Evolutionary conservation across 495 filamentous ascomycete species (phyloP), one percentile per base, ranked within the genome.

Genomic region (Aspergillus nidulans): DNA sequence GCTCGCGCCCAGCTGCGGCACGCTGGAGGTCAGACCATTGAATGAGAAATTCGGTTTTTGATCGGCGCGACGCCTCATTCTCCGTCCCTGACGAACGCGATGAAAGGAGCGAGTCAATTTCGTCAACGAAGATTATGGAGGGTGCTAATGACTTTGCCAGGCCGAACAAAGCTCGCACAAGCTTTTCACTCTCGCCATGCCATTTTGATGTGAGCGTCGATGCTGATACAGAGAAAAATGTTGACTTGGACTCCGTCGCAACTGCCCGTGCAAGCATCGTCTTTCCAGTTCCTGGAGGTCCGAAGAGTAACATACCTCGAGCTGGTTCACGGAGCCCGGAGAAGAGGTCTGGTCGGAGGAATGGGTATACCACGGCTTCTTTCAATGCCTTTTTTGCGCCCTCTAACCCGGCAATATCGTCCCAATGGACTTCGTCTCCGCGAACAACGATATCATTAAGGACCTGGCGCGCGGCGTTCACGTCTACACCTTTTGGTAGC

Each of bases 91-190:
- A 90, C 7, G 85, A 87, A 20, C 94, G 83, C 2, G 91, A 81
- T 0, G 90, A 95, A 1, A 99, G 78, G 5, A 99, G 73, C 1
- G 94, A 97, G 68, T 99, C 94, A 62, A 99, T 99, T 67, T 99
- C 94, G 63, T 99, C 94, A 6, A 99, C 92, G 59, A 99, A 99
- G 60, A 99, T 99, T 69, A 99, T 97, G 53, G 87, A 91, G 0
- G 94, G 94, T 0, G 94, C 92, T 24, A 97, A 82, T 16, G 85
- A 80, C 64, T 96, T 96, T 21, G 94, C 92, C 7, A 97, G 77
- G 0, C 84, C 84, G 64, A 99, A 99, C 16, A 97, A 79, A 1
- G 95, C 94, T 16, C 91, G 85, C 4, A 99, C 94, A 18, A 97
- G 85, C 73, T 97, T 97, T 70, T 97, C 94, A 20, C 88, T 92